These are phyloP conservation scores for Suillus variegatus DNA, from an alignment of 768 basidiomycete species.

Conservation along the genomic window DNA sequence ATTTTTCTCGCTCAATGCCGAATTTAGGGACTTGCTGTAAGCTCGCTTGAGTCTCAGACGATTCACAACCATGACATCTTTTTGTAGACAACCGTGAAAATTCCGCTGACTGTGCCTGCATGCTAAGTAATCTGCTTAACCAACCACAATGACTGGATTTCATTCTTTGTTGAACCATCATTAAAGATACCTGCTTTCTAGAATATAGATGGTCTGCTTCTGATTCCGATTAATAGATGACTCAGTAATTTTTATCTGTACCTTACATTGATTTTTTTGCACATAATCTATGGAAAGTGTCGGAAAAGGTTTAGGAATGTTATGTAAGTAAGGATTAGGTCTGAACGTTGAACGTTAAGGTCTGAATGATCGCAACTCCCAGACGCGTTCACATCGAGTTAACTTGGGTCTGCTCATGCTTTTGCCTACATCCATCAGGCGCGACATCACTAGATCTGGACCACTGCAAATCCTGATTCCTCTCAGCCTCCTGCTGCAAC, in stretches of 20 bases:
- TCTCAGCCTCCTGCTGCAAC: too few relatives aligned
- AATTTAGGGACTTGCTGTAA: slow-evolving; percentile 58
- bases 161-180: background rate
- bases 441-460: too few relatives aligned
- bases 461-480: too few relatives aligned
- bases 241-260: background rate
- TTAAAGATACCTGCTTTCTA: background rate
- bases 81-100: slow-evolving; percentile 70
- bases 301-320: too few relatives aligned
- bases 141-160: background rate
- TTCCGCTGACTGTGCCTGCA: slow-evolving; percentile 83
- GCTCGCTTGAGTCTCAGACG: slow-evolving; percentile 20
- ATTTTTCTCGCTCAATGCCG: slow-evolving; percentile 1
- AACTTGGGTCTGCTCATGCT: too few relatives aligned
- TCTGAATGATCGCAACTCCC: too few relatives aligned
- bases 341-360: too few relatives aligned
- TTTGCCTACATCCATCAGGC: too few relatives aligned
- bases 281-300: too few relatives aligned
- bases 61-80: slow-evolving; percentile 15
- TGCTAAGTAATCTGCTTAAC: slow-evolving; percentile 45
- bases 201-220: background rate
- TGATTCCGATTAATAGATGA: background rate
- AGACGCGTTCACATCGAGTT: too few relatives aligned
- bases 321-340: too few relatives aligned
- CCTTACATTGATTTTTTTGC: background rate